A percentile compares a stretch with the other conserved stretches of the same genome.
These are phyloP conservation scores for Mortierella hygrophila DNA, from an alignment of 192 early-diverging fungal species.

Conservation along the genomic window DNA sequence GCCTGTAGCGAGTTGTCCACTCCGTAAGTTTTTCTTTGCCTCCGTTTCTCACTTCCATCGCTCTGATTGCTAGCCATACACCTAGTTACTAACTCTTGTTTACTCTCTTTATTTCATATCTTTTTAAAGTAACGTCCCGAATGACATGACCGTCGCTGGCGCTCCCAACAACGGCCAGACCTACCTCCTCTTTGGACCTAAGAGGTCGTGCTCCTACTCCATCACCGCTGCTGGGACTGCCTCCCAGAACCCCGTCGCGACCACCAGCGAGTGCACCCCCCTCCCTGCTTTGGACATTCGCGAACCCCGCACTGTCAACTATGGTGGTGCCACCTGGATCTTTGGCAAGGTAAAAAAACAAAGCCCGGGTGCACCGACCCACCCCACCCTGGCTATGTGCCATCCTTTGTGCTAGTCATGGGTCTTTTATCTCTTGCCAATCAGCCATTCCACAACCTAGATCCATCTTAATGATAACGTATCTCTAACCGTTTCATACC, in stretches of 20 bases:
- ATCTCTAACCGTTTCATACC: background rate
- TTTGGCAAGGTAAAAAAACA: constrained; percentile 44
- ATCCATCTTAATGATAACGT: background rate
- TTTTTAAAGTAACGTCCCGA: constrained; percentile 34
- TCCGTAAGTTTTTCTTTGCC: constrained; percentile 26
- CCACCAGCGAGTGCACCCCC: constrained; percentile 33
- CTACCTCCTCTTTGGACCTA: constrained; percentile 52
- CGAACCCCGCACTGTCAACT: constrained; percentile 26
- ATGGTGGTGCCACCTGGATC: constrained; percentile 41
- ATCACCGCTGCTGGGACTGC: constrained; percentile 23
- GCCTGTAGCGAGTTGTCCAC: constrained; percentile 34
- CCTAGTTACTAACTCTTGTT: background rate
- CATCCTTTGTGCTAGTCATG: background rate
- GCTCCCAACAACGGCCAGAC: constrained; percentile 37
- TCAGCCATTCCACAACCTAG: background rate
- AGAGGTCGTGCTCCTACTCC: constrained; percentile 39
- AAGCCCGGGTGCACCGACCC: too few species aligned
- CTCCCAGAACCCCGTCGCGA: constrained; percentile 29
- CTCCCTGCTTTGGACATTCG: constrained; percentile 34
- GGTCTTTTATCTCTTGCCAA: background rate
- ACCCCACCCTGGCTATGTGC: too few species aligned
- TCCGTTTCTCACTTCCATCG: background rate
- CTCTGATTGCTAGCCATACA: background rate
- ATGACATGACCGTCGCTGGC: constrained; percentile 36
- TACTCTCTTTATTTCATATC: background rate